Base-by-base conservation (phyloP, 1,139 yeast genomes). In the Sugiyamaella japonica region DNA sequence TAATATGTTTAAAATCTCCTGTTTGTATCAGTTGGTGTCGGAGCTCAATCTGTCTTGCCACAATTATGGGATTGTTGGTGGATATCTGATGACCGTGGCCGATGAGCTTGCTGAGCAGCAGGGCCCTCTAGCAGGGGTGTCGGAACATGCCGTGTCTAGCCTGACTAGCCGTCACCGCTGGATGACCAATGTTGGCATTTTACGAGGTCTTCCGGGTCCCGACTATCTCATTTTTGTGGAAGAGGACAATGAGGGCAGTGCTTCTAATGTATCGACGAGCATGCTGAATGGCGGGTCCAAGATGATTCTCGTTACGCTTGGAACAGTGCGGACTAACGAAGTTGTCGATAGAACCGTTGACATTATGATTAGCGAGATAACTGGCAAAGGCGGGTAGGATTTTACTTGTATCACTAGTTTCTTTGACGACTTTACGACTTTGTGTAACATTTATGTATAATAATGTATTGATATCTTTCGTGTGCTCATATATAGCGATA, bases 171-270 rank as follows among this genome's bases (percentile, higher is more conserved):
- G 65, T 3, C 65, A 64, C 25, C 57, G 57, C 31, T 65, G 68
- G 68, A 63, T 59, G 59, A 58, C 61, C 32, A 56, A 59, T 29
- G 64, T 61, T 29, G 58, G 59, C 17, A 32, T 65, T 34, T 56
- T 66, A 37, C 58, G 65, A 43, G 69, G 69, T 1, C 56, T 66
- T 7, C 68, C 66, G 2, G 62, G 61, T 3, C 69, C 70, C 4
- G 68, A 66, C 54, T 63, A 51, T 43, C 48, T 65, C 28, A 62
- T 66, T 9, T 62, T 49, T n/a, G 31, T 53, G 8, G 56, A 50
- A 56, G 43, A 51, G 15, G 48, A 42, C 13, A 36, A 23, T 16
- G 47, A 43, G 3, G 37, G 41, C 25, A 34, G n/a, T 44, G 50
- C 31, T 13, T 28, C 53, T 13, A 36, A 29, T 20, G 37, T 47